These are phyloP conservation scores for Suhomyces kilbournensis DNA, from an alignment of 805 yeast species.

Conservation along the genomic window DNA sequence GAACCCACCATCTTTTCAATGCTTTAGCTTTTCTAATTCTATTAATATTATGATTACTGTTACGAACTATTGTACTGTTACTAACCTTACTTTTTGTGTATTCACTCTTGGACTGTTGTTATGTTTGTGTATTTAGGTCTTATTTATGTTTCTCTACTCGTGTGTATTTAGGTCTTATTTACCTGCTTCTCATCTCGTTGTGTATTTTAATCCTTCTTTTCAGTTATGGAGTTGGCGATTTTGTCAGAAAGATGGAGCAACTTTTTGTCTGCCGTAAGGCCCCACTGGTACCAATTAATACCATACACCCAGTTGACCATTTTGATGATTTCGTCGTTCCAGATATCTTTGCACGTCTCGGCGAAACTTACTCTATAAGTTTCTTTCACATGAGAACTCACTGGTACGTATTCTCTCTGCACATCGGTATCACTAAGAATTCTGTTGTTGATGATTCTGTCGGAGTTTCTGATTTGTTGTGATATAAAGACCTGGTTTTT, in stretches of 20 bases:
- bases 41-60: too few relatives aligned
- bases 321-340: conserved; percentile 71
- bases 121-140: too few relatives aligned
- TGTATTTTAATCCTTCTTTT: neutral
- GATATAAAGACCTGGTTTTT: conserved; percentile 47
- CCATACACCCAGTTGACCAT: conserved; percentile 63
- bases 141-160: too few relatives aligned
- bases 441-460: conserved; percentile 50
- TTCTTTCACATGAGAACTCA: conserved; percentile 24
- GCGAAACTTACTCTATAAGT: conserved; percentile 37
- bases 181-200: too few relatives aligned
- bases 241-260: conserved; percentile 28
- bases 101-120: too few relatives aligned
- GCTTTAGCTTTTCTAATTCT: too few relatives aligned
- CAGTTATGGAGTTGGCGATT: conserved; percentile 8
- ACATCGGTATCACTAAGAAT: conserved; percentile 49
- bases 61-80: too few relatives aligned
- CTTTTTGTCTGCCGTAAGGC: conserved; percentile 33
- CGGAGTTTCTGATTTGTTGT: conserved; percentile 45
- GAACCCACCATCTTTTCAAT: too few relatives aligned
- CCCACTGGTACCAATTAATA: conserved; percentile 46
- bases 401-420: conserved; percentile 41
- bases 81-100: too few relatives aligned
- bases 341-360: conserved; percentile 71
- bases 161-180: too few relatives aligned